These are phyloP conservation scores for Zalaria sp. DNA, from an alignment of 2,329 filamentous ascomycete species.

Conservation along the genomic window DNA sequence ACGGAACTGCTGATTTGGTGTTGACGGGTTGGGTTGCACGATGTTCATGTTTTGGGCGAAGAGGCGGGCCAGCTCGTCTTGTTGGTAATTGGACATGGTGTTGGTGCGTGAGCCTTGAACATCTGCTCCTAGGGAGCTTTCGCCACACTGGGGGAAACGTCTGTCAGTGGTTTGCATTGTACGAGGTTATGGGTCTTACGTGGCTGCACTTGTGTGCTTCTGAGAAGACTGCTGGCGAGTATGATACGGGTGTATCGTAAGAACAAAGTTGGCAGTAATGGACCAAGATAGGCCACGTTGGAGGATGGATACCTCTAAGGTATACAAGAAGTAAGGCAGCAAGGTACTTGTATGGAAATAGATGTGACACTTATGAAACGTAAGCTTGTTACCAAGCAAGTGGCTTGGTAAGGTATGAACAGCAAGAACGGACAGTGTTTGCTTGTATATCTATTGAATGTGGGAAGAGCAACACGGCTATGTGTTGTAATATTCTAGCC, in stretches of 20 bases:
- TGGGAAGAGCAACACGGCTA: too few species aligned
- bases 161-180: slow-evolving; percentile 7
- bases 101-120: slow-evolving; percentile 27
- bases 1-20: slow-evolving; percentile 18
- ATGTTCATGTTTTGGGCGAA: slow-evolving; percentile 66
- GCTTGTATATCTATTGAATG: too few species aligned
- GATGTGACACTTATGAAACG: too few species aligned
- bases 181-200: slow-evolving; percentile 22
- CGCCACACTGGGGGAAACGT: slow-evolving; percentile 26
- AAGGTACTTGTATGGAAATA: too few species aligned
- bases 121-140: slow-evolving; percentile 27
- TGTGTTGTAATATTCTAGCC: too few species aligned
- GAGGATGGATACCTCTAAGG: not conserved
- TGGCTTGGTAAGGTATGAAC: too few species aligned
- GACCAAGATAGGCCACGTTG: slow-evolving; percentile 13
- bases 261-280: slow-evolving; percentile 16
- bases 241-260: slow-evolving; percentile 22
- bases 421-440: too few species aligned
- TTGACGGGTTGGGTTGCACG: slow-evolving; percentile 15
- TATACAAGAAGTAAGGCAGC: slow-evolving; percentile 5
- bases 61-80: slow-evolving; percentile 71
- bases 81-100: slow-evolving; percentile 40
- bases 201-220: slow-evolving; percentile 29
- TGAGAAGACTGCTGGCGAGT: slow-evolving; percentile 28
- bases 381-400: too few species aligned